Conservation (phyloP, 306 rosid species). For the Pterocarpus macrocarpus region DNA sequence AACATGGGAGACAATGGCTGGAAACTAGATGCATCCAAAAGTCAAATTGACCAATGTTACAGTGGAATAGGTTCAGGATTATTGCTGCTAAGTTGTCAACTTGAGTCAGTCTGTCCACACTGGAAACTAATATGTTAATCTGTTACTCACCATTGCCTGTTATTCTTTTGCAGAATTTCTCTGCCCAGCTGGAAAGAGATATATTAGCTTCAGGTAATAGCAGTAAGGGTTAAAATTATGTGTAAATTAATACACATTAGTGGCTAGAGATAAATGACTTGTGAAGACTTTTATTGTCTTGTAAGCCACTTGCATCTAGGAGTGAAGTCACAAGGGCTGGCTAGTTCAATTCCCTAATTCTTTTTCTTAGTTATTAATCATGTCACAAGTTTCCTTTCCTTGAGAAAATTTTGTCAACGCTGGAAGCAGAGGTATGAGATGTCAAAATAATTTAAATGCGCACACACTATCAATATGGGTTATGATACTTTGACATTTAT, state of each 20-base stretch:
- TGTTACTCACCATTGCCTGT: slow-evolving; percentile 29
- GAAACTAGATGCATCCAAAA: slow-evolving; percentile 4
- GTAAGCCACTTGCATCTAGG: slow-evolving; percentile 17
- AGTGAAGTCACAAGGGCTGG: neutral
- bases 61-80: slow-evolving; percentile 3
- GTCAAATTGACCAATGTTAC: neutral
- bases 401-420: slow-evolving; percentile 9
- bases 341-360: neutral
- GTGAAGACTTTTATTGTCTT: neutral
- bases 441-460: neutral
- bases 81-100: neutral
- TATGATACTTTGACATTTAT: neutral
- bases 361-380: neutral
- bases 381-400: neutral
- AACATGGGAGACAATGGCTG: slow-evolving; percentile 15
- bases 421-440: neutral
- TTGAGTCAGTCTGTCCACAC: neutral
- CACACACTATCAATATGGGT: neutral
- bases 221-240: slow-evolving; percentile 7
- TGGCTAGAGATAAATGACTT: neutral
- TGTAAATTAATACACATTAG: slow-evolving; percentile 11
- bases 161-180: slow-evolving; percentile 68
- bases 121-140: slow-evolving; percentile 3
- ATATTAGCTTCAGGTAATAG: slow-evolving; percentile 80
- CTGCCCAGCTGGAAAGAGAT: slow-evolving; percentile 80